Percentiles rank a stretch among this genome's conserved stretches.
These are phyloP conservation scores for Phytophthora foliorum DNA, from an alignment of 352 stramenopile genomes.

Conservation along the genomic window DNA sequence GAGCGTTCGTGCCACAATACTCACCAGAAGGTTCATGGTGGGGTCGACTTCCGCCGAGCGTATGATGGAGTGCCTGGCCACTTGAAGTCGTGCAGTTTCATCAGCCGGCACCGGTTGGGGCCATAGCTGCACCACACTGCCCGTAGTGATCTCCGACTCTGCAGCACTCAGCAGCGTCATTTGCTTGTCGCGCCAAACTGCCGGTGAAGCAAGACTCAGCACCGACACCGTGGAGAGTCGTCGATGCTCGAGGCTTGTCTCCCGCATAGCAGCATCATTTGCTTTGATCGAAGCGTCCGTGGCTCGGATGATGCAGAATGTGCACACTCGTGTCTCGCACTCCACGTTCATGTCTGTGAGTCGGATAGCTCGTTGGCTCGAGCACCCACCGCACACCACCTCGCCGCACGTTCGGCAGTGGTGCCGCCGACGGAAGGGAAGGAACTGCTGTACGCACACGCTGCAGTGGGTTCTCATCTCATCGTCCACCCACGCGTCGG, in stretches of 20 bases:
- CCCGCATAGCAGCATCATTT: constrained; percentile 54
- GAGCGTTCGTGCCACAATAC: constrained; percentile 74
- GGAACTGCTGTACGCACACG: constrained; percentile 85
- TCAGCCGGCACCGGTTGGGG: constrained; percentile 55
- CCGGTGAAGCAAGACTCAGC: constrained; percentile 26
- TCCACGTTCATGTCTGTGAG: constrained; percentile 86
- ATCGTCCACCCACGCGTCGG: constrained; percentile 76
- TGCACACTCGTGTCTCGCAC: constrained; percentile 79
- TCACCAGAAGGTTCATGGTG: constrained; percentile 80
- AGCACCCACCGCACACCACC: constrained; percentile 75
- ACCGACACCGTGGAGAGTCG: constrained; percentile 42
- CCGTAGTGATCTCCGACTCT: constrained; percentile 69
- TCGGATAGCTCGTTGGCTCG: constrained; percentile 74
- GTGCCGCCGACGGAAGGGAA: constrained; percentile 78
- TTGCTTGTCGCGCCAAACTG: constrained; percentile 44
- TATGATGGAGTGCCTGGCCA: constrained; percentile 67
- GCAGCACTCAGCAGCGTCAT: constrained; percentile 59
- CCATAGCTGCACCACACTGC: constrained; percentile 76
- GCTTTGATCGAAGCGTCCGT: constrained; percentile 74
- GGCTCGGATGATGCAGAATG: constrained; percentile 84
- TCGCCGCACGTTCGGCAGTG: constrained; percentile 88
- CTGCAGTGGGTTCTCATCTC: constrained; percentile 80
- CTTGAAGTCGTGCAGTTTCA: constrained; percentile 56
- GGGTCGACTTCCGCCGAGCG: constrained; percentile 61
- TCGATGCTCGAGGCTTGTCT: constrained; percentile 29